A percentile compares a stretch with the other conserved stretches of the same genome.
Evolutionary conservation across 805 yeast genomes (phyloP).

Genomic region (Candida rishiriensis): DNA sequence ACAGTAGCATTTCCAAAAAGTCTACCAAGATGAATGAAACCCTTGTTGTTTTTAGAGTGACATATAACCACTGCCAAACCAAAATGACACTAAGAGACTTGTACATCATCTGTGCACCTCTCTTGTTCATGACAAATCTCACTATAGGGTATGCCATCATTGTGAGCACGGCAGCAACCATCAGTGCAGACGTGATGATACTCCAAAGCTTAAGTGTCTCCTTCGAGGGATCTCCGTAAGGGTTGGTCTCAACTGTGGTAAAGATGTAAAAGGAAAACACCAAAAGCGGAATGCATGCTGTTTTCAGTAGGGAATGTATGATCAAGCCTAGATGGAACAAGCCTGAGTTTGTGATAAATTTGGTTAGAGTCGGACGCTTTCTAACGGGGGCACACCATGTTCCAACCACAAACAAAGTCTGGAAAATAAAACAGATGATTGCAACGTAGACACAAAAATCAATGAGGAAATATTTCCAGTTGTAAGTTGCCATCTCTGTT

Average conservation of each 20-base stretch:
- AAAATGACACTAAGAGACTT: constrained; percentile 44
- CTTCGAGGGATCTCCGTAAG: constrained; percentile 17
- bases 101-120: constrained; percentile 32
- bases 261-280: constrained; percentile 31
- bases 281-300: constrained; percentile 41
- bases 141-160: constrained; percentile 32
- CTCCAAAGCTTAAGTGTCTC: constrained; percentile 15
- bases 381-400: constrained; percentile 6
- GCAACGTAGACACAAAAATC: constrained; percentile 27
- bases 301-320: constrained; percentile 28
- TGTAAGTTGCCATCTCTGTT: constrained; percentile 3
- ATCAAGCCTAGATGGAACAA: constrained; percentile 32
- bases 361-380: constrained; percentile 6
- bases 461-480: constrained; percentile 43
- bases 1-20: constrained; percentile 28
- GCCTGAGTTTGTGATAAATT: constrained; percentile 20
- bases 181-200: constrained; percentile 30
- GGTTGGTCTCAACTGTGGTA: constrained; percentile 8
- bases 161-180: constrained; percentile 31
- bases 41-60: constrained; percentile 38
- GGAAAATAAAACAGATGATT: constrained; percentile 16
- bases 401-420: constrained; percentile 3
- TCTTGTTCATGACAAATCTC: constrained; percentile 25
- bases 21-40: constrained; percentile 38
- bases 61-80: constrained; percentile 43